Percentiles rank a stretch among this genome's conserved stretches.
These are phyloP conservation scores for Scutellaria minor DNA, from an alignment of 257 asterid species.

Conservation along the genomic window DNA sequence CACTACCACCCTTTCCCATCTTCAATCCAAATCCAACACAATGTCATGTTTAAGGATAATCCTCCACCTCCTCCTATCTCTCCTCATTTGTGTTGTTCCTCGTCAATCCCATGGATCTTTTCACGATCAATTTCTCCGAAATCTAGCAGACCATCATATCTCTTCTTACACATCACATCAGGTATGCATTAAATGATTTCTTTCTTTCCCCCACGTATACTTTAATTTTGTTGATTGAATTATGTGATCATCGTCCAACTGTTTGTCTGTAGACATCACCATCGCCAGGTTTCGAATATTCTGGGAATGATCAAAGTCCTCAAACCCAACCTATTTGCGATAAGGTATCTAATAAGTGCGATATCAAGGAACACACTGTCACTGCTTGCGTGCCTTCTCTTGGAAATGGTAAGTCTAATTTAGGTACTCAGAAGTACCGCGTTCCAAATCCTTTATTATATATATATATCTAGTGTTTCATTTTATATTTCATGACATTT, in stretches of 20 bases:
- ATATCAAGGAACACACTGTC: conserved; percentile 41
- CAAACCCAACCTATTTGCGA: conserved; percentile 37
- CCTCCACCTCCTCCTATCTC: not conserved
- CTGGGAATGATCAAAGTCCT: conserved; percentile 9
- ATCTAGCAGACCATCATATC: no score
- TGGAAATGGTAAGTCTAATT: conserved; percentile 40
- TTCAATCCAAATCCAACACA: not conserved
- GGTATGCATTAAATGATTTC: not conserved
- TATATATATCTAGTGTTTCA: no score
- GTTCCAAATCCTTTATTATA: no score
- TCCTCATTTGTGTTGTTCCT: not conserved
- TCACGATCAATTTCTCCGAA: no score
- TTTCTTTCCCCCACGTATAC: not conserved
- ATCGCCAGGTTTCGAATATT: conserved; percentile 31
- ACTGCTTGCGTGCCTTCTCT: conserved; percentile 56
- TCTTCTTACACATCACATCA: no score
- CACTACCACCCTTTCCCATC: no score
- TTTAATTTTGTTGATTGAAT: no score
- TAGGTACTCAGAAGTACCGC: no score
- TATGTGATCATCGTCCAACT: conserved; percentile 10
- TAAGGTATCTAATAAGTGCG: conserved; percentile 46
- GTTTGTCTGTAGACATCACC: conserved; percentile 30
- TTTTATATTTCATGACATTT: no score
- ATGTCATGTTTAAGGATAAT: conserved; percentile 1
- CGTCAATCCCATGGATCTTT: not conserved